These are phyloP conservation scores for Candolleomyces aberdarensis DNA, from an alignment of 768 basidiomycete species.

Conservation along the genomic window DNA sequence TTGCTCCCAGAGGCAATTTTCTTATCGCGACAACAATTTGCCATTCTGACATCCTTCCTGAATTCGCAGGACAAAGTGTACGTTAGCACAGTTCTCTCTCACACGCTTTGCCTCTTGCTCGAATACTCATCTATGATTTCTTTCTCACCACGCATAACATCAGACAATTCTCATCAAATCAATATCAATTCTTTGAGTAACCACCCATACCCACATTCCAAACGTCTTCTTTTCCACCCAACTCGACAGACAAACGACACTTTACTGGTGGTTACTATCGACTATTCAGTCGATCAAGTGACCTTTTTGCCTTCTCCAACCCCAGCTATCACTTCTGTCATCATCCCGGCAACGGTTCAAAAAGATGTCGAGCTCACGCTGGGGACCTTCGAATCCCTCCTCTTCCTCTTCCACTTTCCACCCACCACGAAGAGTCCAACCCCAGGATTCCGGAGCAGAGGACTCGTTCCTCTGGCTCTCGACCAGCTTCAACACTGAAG, in stretches of 20 bases:
- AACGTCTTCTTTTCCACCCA: neutral
- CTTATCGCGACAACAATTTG: too few species aligned
- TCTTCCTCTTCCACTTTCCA: neutral
- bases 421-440: neutral
- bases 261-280: neutral
- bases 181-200: neutral
- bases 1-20: too few species aligned
- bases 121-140: neutral
- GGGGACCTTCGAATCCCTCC: neutral
- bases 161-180: neutral
- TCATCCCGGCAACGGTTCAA: neutral
- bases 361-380: neutral
- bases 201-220: too few species aligned
- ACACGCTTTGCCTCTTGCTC: too few species aligned
- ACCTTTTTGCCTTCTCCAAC: neutral
- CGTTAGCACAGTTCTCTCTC: too few species aligned
- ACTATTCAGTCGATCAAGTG: neutral
- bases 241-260: neutral
- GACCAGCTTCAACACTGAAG: slow-evolving; percentile 1
- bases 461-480: slow-evolving; percentile 3
- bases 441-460: neutral
- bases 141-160: neutral
- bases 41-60: too few species aligned
- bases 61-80: too few species aligned
- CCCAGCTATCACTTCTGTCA: neutral